These are phyloP conservation scores for Parastagonospora nodorum DNA, from an alignment of 2,329 filamentous ascomycete genomes.

Conservation along the genomic window DNA sequence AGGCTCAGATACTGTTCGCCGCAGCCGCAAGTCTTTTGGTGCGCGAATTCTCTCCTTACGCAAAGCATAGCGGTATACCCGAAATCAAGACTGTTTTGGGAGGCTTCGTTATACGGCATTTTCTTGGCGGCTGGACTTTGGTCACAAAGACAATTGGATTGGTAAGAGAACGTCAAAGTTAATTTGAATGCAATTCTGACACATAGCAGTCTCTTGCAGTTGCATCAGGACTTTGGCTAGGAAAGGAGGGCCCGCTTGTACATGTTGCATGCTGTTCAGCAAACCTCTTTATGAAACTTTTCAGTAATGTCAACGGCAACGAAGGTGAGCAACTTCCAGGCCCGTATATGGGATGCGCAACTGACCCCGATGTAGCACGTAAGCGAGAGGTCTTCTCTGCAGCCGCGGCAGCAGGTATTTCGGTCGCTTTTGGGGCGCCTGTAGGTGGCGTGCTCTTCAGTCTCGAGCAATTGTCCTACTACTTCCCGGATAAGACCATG, in stretches of 20 bases:
- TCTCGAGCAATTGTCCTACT: slow-evolving; percentile 94
- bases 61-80: slow-evolving; percentile 93
- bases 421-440: slow-evolving; percentile 90
- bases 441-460: slow-evolving; percentile 95
- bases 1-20: slow-evolving; percentile 72
- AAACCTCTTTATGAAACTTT: slow-evolving; percentile 90
- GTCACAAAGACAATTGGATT: slow-evolving; percentile 87
- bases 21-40: slow-evolving; percentile 78
- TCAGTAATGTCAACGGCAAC: slow-evolving; percentile 78
- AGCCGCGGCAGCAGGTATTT: slow-evolving; percentile 89
- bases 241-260: slow-evolving; percentile 93
- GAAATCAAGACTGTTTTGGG: slow-evolving; percentile 97
- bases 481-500: slow-evolving; percentile 99
- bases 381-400: slow-evolving; percentile 93
- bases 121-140: slow-evolving; percentile 87
- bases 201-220: slow-evolving; percentile 79
- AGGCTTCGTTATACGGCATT: slow-evolving; percentile 87
- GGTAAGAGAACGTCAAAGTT: slow-evolving; percentile 58
- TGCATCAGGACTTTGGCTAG: slow-evolving; percentile 92
- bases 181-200: slow-evolving; percentile 25
- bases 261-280: slow-evolving; percentile 97
- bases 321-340: slow-evolving; percentile 64
- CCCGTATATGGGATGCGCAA: slow-evolving; percentile 21
- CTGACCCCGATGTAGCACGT: slow-evolving; percentile 62
- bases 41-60: slow-evolving; percentile 81